Conservation (phyloP, 2,329 filamentous ascomycete species). For the Penicillium sclerotiorum region DNA sequence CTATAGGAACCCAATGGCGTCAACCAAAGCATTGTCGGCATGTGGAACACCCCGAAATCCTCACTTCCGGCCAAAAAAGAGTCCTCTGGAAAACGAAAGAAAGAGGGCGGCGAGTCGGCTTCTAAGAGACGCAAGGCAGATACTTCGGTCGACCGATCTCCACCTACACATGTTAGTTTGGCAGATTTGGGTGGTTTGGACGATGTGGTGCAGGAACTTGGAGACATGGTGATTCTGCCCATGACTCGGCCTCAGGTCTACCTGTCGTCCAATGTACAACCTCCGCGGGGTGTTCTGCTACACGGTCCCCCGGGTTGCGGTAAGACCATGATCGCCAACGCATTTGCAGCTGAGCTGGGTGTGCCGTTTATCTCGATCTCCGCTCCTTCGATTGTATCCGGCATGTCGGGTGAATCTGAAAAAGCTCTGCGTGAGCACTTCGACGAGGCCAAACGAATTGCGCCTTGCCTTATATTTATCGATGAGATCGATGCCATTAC, state of each 20-base stretch:
- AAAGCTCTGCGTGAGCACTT: conserved; percentile 84
- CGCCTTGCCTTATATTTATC: conserved; percentile 88
- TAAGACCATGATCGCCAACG: conserved; percentile 82
- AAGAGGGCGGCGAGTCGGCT: conserved; percentile 66
- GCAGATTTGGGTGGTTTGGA: conserved; percentile 77
- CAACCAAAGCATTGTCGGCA: conserved; percentile 65
- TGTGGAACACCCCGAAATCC: conserved; percentile 53
- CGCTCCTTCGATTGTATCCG: conserved; percentile 77
- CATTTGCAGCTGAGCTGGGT: conserved; percentile 73
- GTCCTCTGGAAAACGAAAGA: conserved; percentile 56
- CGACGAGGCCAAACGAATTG: conserved; percentile 81
- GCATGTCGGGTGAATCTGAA: conserved; percentile 87
- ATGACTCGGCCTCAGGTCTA: conserved; percentile 70
- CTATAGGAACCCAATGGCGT: conserved; percentile 61
- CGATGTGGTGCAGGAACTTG: conserved; percentile 68
- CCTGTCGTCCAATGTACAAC: conserved; percentile 65
- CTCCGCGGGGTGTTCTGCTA: conserved; percentile 73
- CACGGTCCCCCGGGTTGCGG: conserved; percentile 85
- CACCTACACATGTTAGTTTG: conserved; percentile 68
- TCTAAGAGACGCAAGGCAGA: conserved; percentile 66
- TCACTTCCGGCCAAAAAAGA: conserved; percentile 32
- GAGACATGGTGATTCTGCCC: conserved; percentile 72
- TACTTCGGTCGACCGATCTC: conserved; percentile 61
- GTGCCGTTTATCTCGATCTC: conserved; percentile 82
- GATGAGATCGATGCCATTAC: conserved; percentile 92